A percentile compares a stretch with the other conserved stretches of the same genome.
phyloP scores from a whole-genome alignment of 2,329 filamentous ascomycete species.

The Tolypocladium inflatum region DNA sequence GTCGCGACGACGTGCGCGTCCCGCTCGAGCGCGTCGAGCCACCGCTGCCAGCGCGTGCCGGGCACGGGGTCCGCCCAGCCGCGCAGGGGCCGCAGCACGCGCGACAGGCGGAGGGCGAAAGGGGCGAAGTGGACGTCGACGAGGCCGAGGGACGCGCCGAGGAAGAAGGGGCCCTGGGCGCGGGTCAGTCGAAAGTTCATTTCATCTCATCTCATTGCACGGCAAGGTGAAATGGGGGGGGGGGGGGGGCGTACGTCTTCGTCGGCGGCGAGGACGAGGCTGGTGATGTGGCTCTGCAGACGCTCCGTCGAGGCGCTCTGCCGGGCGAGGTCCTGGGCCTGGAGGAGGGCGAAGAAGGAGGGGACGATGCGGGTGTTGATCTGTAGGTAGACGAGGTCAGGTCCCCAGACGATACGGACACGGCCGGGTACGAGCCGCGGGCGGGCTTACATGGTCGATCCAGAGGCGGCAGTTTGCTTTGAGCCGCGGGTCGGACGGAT shows the following conservation, averaged over 20 bases:
- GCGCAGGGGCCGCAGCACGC: constrained; percentile 54
- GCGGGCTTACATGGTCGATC: constrained; percentile 63
- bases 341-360: constrained; percentile 64
- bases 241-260: constrained; percentile 21
- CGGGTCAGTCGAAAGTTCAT: background rate
- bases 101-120: constrained; percentile 60
- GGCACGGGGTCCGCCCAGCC: constrained; percentile 56
- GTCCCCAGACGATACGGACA: background rate
- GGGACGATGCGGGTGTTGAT: constrained; percentile 71
- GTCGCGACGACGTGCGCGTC: constrained; percentile 56
- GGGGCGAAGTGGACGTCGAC: constrained; percentile 71
- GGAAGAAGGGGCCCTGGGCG: constrained; percentile 59
- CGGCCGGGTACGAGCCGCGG: too few species aligned
- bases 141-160: constrained; percentile 39
- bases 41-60: constrained; percentile 56
- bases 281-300: constrained; percentile 54
- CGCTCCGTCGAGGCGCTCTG: constrained; percentile 50
- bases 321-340: constrained; percentile 49
- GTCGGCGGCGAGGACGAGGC: constrained; percentile 37
- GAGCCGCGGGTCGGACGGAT: constrained; percentile 55
- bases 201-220: too few species aligned
- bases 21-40: constrained; percentile 60
- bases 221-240: background rate
- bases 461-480: constrained; percentile 70
- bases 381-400: constrained; percentile 24